These are phyloP conservation scores for Ustilago lituana DNA, from an alignment of 1,284 basidiomycete genomes.

Conservation along the genomic window DNA sequence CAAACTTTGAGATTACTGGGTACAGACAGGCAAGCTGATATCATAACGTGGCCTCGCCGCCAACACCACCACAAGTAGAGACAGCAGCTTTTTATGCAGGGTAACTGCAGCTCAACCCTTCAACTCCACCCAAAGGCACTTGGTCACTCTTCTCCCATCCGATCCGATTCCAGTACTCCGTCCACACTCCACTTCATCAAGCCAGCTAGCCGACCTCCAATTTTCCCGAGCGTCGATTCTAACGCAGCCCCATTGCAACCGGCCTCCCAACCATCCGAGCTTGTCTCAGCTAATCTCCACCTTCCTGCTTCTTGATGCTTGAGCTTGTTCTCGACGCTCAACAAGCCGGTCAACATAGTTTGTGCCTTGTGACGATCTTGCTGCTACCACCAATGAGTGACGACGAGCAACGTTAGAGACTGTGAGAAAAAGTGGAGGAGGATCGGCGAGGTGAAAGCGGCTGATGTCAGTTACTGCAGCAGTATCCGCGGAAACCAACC, in stretches of 20 bases:
- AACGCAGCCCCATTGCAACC: too few relatives aligned
- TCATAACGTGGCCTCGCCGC: not conserved
- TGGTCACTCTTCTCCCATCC: slow-evolving; percentile 1
- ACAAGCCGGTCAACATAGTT: too few relatives aligned
- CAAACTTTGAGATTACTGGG: too few relatives aligned
- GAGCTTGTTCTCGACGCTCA: too few relatives aligned
- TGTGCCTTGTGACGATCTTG: too few relatives aligned
- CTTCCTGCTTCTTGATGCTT: too few relatives aligned
- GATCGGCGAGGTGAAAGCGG: not conserved
- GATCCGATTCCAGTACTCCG: slow-evolving; percentile 4
- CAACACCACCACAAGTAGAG: not conserved
- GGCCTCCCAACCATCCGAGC: slow-evolving; percentile 8
- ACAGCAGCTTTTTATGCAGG: slow-evolving; percentile 12
- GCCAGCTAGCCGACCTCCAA: too few relatives aligned
- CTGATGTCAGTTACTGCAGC: not conserved
- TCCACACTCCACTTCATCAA: not conserved
- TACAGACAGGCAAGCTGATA: too few relatives aligned
- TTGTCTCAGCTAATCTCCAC: slow-evolving; percentile 14
- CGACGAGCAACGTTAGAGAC: too few relatives aligned
- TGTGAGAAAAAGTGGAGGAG: not conserved
- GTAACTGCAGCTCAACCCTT: slow-evolving; percentile 5
- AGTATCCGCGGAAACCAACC: slow-evolving; percentile 14
- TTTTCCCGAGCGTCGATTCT: not conserved
- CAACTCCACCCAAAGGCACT: slow-evolving; percentile 6
- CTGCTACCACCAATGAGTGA: too few relatives aligned